Percentiles rank a stretch among this genome's conserved stretches.
phyloP scores from a whole-genome alignment of 257 asterid species.

The Coffea canephora region DNA sequence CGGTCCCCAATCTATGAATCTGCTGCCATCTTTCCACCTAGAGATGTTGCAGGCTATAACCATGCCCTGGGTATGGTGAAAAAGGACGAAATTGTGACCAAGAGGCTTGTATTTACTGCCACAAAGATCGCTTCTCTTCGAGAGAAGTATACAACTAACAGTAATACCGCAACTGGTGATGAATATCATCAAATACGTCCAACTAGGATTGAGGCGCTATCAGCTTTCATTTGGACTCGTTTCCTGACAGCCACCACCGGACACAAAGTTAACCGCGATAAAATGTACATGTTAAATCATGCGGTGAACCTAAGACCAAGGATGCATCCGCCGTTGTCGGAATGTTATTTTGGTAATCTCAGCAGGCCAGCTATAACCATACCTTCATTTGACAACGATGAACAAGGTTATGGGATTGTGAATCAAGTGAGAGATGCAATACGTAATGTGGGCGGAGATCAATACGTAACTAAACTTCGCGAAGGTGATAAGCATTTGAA shows the following conservation, averaged over 20 bases:
- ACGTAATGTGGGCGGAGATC: slow-evolving; percentile 17
- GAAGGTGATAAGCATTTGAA: slow-evolving; percentile 27
- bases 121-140: slow-evolving; percentile 28
- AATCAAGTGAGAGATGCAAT: slow-evolving; percentile 32
- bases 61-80: slow-evolving; percentile 21
- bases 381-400: slow-evolving; percentile 18
- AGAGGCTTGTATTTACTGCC: slow-evolving; percentile 38
- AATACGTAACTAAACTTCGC: slow-evolving; percentile 21
- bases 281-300: slow-evolving; percentile 28
- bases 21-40: slow-evolving; percentile 42
- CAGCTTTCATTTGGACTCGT: slow-evolving; percentile 47
- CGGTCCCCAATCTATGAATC: slow-evolving; percentile 29
- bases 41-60: slow-evolving; percentile 22
- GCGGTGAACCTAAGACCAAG: slow-evolving; percentile 39
- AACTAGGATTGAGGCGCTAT: slow-evolving; percentile 38
- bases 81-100: slow-evolving; percentile 30
- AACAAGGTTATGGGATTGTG: slow-evolving; percentile 15
- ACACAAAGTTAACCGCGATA: slow-evolving; percentile 23
- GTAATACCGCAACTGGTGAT: background rate
- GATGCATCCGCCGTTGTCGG: slow-evolving; percentile 30
- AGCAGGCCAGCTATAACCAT: slow-evolving; percentile 23
- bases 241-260: slow-evolving; percentile 24
- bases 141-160: slow-evolving; percentile 19
- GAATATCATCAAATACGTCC: slow-evolving; percentile 19
- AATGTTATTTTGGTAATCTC: slow-evolving; percentile 36